phyloP scores from a whole-genome alignment of 257 asterid genomes.

The Nicotiana tomentosiformis region DNA sequence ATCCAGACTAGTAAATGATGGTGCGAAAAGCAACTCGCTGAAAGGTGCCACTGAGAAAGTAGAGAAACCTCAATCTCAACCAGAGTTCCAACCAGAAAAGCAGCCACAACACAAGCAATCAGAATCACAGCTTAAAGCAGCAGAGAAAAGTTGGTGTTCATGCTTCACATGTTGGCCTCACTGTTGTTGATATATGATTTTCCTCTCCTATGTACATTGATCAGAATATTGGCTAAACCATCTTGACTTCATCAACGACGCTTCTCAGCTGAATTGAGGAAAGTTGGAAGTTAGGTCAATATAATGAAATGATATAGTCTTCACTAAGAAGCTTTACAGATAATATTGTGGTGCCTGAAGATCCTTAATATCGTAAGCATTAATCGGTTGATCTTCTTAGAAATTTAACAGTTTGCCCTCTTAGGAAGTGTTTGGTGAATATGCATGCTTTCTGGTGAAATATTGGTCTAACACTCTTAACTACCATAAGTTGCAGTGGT shows the following conservation, averaged over 20 bases:
- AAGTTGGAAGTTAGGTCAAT: not conserved
- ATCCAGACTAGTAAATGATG: conserved; percentile 38
- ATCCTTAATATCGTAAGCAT: not conserved
- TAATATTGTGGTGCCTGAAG: not conserved
- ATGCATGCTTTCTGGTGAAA: not conserved
- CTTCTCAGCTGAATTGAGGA: not conserved
- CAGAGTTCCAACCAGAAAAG: not conserved
- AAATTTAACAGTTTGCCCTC: not conserved
- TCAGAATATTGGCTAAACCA: not conserved
- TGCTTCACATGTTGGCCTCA: conserved; percentile 14
- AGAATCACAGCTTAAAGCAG: conserved; percentile 11
- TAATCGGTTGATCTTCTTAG: not conserved
- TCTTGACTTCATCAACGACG: not conserved
- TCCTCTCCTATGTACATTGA: not conserved
- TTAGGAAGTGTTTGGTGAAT: not conserved
- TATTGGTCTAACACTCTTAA: not conserved
- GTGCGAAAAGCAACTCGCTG: conserved; percentile 23
- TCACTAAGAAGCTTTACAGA: not conserved
- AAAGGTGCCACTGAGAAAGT: conserved; percentile 26
- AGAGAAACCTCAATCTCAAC: conserved; percentile 13
- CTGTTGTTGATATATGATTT: conserved; percentile 8
- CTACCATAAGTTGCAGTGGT: not conserved
- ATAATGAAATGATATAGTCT: not conserved
- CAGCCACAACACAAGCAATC: not conserved
- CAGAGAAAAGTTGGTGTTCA: conserved; percentile 10